Evolutionary conservation across 306 rosid species (phyloP).

Genomic region (Nissolia schottii): DNA sequence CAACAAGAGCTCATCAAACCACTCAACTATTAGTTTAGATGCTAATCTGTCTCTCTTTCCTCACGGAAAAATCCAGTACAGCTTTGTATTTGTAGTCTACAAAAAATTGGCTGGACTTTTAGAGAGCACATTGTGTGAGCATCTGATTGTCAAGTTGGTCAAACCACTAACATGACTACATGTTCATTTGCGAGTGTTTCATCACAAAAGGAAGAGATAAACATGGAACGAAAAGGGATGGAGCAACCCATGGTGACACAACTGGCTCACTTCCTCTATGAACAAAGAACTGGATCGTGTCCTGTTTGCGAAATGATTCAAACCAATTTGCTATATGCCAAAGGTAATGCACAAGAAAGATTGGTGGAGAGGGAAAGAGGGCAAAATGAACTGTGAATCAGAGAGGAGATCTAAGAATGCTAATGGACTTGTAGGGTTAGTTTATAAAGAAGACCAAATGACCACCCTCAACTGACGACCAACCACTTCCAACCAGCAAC

Average conservation of each 20-base stretch:
- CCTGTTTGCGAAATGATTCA: background rate
- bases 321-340: background rate
- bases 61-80: background rate
- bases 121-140: background rate
- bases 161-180: background rate
- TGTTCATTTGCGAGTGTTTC: background rate
- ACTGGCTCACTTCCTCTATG: no score
- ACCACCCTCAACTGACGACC: no score
- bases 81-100: background rate
- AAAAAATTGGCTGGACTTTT: slow-evolving; percentile 4
- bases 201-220: background rate
- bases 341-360: background rate
- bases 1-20: background rate
- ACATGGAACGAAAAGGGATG: background rate
- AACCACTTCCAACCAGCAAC: no score
- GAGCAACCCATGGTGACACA: background rate
- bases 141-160: slow-evolving; percentile 3
- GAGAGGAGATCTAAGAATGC: background rate
- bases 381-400: background rate
- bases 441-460: background rate
- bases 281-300: no score
- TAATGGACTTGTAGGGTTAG: background rate
- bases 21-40: background rate
- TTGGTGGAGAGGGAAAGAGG: background rate
- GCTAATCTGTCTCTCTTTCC: background rate